Evolutionary conservation across 345 rosid species (phyloP), one percentile per base, ranked within the genome.

Genomic region (Murraya koenigii): DNA sequence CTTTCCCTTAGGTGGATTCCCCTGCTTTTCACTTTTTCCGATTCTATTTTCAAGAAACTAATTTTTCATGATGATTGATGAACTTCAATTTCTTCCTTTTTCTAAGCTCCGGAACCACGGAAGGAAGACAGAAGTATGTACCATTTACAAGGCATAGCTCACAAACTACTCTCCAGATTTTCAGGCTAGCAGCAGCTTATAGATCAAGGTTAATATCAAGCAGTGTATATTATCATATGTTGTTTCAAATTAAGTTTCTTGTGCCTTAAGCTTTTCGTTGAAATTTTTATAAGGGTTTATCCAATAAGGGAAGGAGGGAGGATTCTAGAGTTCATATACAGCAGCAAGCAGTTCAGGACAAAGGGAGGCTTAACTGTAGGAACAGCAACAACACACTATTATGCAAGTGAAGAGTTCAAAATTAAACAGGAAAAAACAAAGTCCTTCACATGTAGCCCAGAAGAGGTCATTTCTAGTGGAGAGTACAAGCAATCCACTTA

Each of bases 351-450:
- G 61, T 92, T 84, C 82, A 90, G 88, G 85, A 91, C 99, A 26
- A 77, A 80, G 74, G 98, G 98, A 66, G 98, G 93, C 2, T 69
- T 92, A 65, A 88, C 84, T 9, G 89, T 77, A 38, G 99, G 96
- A 79, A 95, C 99, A 14, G 99, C 99, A 36, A 95, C 99, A 60
- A 82, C 99, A 25, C 99, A 95, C 64, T 92, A 88, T 79, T 95
- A 86, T 63, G 85, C 89, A n/a, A 95, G 98, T 72, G 88, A 95
- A 85, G 98, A 95, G 83, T 95, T 92, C 82, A 89, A 81, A 77
- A 89, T 87, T 75, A 95, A 93, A 84, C 98, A 95, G 76, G 87
- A 86, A 76, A 85, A 81, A 26, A 95, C 93, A 0, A 90, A 88
- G 71, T 85, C 89, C 2, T 95, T 91, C 86, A 91, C 96, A 67